Conservation (phyloP, 169 alveolate species). For the Perkinsus olseni region DNA sequence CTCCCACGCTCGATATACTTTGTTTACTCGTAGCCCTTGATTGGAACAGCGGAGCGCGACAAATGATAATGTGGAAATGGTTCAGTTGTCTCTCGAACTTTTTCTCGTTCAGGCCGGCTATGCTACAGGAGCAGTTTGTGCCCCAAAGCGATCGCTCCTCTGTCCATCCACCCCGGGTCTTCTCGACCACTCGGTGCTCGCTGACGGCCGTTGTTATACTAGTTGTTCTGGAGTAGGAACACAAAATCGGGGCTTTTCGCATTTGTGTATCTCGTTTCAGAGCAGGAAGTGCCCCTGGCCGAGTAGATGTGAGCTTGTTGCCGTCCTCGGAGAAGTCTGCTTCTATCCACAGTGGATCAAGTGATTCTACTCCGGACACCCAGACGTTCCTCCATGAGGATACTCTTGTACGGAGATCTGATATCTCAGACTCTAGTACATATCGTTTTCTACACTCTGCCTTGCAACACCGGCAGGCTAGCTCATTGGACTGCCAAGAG, state of each 20-base stretch:
- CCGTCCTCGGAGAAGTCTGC: background rate
- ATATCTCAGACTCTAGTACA: no score
- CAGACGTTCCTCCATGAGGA: no score
- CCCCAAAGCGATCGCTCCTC: background rate
- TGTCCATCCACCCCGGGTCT: background rate
- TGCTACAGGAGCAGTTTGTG: background rate
- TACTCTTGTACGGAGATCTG: no score
- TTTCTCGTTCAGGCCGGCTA: background rate
- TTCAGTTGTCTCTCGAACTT: background rate
- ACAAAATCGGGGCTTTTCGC: background rate
- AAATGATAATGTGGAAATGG: no score
- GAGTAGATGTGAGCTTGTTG: background rate
- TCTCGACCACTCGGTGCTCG: background rate
- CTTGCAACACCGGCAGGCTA: no score
- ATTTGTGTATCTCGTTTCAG: background rate
- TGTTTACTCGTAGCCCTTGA: no score
- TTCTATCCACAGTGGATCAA: background rate
- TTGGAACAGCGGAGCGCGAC: no score
- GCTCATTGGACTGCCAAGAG: no score
- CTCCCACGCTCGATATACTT: no score
- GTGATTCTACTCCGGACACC: no score
- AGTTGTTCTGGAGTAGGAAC: background rate
- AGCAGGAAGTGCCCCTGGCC: background rate
- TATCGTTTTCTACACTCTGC: no score
- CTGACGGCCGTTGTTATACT: background rate